Evolutionary conservation across 257 asterid species (phyloP).

Genomic region (Scutellaria minor): DNA sequence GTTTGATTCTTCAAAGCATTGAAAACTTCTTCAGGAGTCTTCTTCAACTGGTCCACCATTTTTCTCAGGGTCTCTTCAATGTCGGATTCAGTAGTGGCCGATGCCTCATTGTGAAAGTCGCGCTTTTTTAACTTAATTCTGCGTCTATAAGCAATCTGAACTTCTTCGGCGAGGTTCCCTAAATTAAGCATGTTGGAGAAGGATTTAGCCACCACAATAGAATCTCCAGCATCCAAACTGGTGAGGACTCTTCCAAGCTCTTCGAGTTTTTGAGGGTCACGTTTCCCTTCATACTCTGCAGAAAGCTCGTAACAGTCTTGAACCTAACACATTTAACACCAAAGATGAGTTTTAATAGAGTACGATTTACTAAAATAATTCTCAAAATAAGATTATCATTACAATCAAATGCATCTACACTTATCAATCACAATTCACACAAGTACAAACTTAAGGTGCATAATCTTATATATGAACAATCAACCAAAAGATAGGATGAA

Average conservation of each 20-base stretch:
- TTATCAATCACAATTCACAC: no score
- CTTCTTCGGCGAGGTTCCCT: slow-evolving; percentile 92
- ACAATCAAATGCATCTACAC: background rate
- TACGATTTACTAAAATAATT: background rate
- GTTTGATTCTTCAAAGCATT: slow-evolving; percentile 93
- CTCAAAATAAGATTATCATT: background rate
- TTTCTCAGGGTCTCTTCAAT: slow-evolving; percentile 83
- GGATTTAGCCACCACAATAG: slow-evolving; percentile 79
- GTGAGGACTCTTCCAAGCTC: slow-evolving; percentile 84
- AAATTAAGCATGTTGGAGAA: slow-evolving; percentile 89
- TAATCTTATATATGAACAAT: slow-evolving; percentile 18
- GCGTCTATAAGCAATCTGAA: slow-evolving; percentile 87
- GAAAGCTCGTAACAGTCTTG: slow-evolving; percentile 90
- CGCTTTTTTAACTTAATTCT: slow-evolving; percentile 69
- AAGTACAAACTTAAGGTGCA: background rate
- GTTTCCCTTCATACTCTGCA: slow-evolving; percentile 78
- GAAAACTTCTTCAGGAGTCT: slow-evolving; percentile 78
- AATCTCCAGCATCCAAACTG: slow-evolving; percentile 86
- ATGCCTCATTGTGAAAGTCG: slow-evolving; percentile 76
- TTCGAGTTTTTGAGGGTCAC: slow-evolving; percentile 66
- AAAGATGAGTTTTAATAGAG: slow-evolving; percentile 14
- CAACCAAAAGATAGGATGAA: background rate
- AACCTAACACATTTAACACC: slow-evolving; percentile 53
- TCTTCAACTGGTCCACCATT: slow-evolving; percentile 73
- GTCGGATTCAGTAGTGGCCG: slow-evolving; percentile 84